A percentile compares a stretch with the other conserved stretches of the same genome.
Conservation (phyloP, 179 eudicot genomes). For the Corrigiola litoralis region DNA sequence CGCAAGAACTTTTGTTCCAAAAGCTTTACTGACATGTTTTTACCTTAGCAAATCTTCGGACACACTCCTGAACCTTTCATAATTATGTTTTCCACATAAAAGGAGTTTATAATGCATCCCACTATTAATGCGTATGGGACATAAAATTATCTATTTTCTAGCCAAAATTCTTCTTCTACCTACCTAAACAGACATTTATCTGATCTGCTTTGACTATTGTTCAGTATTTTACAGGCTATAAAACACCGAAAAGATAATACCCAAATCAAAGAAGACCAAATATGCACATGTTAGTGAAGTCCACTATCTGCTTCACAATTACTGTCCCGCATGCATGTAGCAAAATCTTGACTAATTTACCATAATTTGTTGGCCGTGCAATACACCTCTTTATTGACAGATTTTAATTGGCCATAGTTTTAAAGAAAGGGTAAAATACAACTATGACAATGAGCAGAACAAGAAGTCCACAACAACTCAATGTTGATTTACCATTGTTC, state of each 20-base stretch:
- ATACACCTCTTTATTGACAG: neutral
- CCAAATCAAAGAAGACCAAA: neutral
- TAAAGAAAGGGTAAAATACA: too few relatives aligned
- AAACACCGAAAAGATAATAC: neutral
- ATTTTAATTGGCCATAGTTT: neutral
- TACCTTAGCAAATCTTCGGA: constrained; percentile 19
- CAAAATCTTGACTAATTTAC: neutral
- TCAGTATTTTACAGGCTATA: neutral
- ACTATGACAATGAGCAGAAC: too few relatives aligned
- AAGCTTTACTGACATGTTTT: constrained; percentile 13
- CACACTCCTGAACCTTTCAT: constrained; percentile 23
- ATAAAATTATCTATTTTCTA: too few relatives aligned
- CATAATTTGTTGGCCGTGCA: constrained; percentile 7
- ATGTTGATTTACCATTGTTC: too few relatives aligned
- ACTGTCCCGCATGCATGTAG: neutral
- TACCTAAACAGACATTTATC: too few relatives aligned
- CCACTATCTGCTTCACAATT: neutral
- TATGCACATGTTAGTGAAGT: neutral
- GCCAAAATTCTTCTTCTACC: too few relatives aligned
- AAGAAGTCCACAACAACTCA: too few relatives aligned
- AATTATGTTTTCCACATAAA: constrained; percentile 22
- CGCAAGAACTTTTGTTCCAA: constrained; percentile 12
- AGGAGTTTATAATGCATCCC: neutral
- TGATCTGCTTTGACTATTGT: neutral
- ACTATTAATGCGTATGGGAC: neutral